Evolutionary conservation across 2,329 filamentous ascomycete species (phyloP).

Genomic region (Paecilomyces formosus): DNA sequence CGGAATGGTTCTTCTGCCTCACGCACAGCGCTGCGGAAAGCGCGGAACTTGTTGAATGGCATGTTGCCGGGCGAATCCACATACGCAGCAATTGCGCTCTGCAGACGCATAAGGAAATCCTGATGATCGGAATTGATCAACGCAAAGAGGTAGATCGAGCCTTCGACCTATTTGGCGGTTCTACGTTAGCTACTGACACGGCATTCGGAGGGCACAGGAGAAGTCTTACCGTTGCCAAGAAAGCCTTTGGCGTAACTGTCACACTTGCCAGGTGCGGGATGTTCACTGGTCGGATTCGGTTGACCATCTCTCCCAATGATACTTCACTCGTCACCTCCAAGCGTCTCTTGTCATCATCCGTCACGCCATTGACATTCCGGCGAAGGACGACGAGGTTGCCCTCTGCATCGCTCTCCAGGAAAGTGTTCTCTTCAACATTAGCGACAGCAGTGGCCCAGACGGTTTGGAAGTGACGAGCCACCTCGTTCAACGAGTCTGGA

Average conservation of each 20-base stretch:
- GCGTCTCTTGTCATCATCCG: slow-evolving; percentile 61
- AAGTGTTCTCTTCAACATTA: slow-evolving; percentile 63
- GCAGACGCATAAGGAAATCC: slow-evolving; percentile 75
- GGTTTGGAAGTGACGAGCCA: slow-evolving; percentile 72
- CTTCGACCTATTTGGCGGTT: slow-evolving; percentile 64
- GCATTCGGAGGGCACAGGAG: neutral
- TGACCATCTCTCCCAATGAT: slow-evolving; percentile 86
- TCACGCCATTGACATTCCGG: slow-evolving; percentile 64
- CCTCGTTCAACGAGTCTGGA: slow-evolving; percentile 60
- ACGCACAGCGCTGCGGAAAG: slow-evolving; percentile 65
- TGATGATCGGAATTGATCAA: slow-evolving; percentile 65
- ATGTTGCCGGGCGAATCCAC: slow-evolving; percentile 66
- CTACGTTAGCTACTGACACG: neutral
- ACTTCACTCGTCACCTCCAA: slow-evolving; percentile 74
- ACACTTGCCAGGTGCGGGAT: slow-evolving; percentile 58
- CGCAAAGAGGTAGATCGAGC: slow-evolving; percentile 83
- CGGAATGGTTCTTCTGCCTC: slow-evolving; percentile 69
- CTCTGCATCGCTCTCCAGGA: slow-evolving; percentile 77
- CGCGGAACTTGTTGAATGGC: slow-evolving; percentile 71
- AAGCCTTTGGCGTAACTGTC: slow-evolving; percentile 71
- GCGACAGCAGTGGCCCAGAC: slow-evolving; percentile 75
- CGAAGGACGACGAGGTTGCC: slow-evolving; percentile 81
- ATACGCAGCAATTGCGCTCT: slow-evolving; percentile 59
- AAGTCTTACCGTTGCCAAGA: slow-evolving; percentile 68
- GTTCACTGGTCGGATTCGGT: slow-evolving; percentile 69